Base-by-base conservation (phyloP, 1,284 basidiomycete genomes). In the Pseudozyma pruni region DNA sequence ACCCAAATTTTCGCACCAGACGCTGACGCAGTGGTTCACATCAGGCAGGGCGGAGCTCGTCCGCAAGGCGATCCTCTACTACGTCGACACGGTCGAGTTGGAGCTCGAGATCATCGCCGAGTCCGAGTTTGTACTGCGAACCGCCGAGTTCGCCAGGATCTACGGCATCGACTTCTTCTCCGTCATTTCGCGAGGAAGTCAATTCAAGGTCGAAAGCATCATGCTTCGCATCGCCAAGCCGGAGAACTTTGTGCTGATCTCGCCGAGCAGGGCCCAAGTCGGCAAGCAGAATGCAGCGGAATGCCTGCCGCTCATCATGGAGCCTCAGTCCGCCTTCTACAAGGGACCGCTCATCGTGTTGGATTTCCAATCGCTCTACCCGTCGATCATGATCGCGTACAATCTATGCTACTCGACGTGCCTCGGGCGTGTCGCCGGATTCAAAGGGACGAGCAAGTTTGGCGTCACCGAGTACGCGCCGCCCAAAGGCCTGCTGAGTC, bases 211-310 rank as follows among this genome's bases (percentile, higher is more conserved):
- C 19, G 95, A 98, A 85, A 94, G 93, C 0, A 95, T 98, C 84
- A 90, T 98, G 90, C 93, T 96, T 82, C 89, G 94, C 22, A 93
- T 98, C 46, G 92, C 93, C n/a, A 98, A 98, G 83, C 94, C 94
- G 0, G 95, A 98, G 81, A 92, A 88, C 41, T 81, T 75, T 37
- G 58, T 82, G n/a, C 66, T 82, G 14, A 75, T 74, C 17, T 78
- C 78, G 32, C 80, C 80, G 3, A 77, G 46, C 45, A 56, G 74
- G 16, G 58, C 68, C 17, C 80, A 82, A 45, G 80, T 82, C 8
- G 78, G 70, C n/a, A 88, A 88, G 71, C 94, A 98, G 85, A 97
- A 97, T 74, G 95, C 94, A 2, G 93, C 94, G 1, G 95, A 98
- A 84, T 92, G 91, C 27, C 90, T 93, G 84, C 94, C 94, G 6